Evolutionary conservation across 169 alveolate genomes (phyloP).

Genomic region (Eimeria praecox): DNA sequence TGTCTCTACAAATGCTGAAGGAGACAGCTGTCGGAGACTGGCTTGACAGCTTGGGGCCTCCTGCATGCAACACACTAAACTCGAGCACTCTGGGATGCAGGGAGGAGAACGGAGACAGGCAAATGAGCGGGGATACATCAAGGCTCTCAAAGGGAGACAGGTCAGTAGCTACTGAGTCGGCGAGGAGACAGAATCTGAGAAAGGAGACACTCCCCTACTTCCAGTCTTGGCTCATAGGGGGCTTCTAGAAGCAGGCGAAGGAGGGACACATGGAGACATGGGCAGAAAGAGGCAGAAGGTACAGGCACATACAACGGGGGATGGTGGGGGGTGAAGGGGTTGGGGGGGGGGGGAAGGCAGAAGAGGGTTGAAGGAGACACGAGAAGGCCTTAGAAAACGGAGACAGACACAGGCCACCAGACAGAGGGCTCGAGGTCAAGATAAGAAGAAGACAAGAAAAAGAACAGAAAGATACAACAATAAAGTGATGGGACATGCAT

Average conservation of each 20-base stretch:
- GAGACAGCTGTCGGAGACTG: background rate
- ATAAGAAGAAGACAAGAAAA: background rate
- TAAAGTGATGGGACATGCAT: background rate
- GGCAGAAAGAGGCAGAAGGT: background rate
- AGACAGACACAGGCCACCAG: background rate
- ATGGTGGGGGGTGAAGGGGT: background rate
- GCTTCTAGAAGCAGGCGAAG: background rate
- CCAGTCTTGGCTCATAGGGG: no score
- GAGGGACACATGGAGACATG: background rate
- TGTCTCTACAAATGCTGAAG: background rate
- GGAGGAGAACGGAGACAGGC: background rate
- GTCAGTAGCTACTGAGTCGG: background rate
- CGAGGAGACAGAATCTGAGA: background rate
- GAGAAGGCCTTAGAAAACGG: background rate
- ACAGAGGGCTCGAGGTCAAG: no score
- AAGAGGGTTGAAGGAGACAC: background rate
- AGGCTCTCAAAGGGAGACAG: background rate
- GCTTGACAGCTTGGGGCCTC: background rate
- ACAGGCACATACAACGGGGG: background rate
- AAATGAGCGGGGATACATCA: background rate
- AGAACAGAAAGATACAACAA: background rate
- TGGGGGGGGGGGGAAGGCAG: background rate
- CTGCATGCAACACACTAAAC: background rate
- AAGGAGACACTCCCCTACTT: background rate
- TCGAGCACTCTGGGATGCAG: background rate